Conservation (phyloP, 2,329 filamentous ascomycete species). For the Dendrostoma leiphaemia region DNA sequence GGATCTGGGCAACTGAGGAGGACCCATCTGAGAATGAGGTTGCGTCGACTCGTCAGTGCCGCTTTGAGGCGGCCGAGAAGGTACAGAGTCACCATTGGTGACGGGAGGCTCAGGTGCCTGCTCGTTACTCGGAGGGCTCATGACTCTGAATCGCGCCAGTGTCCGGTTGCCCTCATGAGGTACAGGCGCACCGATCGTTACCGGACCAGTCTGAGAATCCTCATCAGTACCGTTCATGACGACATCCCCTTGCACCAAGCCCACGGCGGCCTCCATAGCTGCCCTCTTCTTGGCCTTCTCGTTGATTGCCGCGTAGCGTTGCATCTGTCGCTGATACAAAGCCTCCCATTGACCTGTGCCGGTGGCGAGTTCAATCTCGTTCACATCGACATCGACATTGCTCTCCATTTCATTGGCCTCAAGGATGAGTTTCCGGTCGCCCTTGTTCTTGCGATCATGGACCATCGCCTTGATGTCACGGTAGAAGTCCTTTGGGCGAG, state of each 20-base stretch:
- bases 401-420: constrained; percentile 89
- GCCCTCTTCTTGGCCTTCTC: constrained; percentile 64
- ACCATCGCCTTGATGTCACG: constrained; percentile 81
- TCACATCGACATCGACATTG: constrained; percentile 93
- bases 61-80: constrained; percentile 51
- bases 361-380: constrained; percentile 68
- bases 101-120: constrained; percentile 41
- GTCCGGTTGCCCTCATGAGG: constrained; percentile 48
- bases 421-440: constrained; percentile 78
- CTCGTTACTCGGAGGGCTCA: constrained; percentile 60
- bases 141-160: constrained; percentile 53
- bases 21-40: constrained; percentile 49
- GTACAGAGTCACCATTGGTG: constrained; percentile 57
- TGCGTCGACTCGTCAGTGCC: constrained; percentile 49
- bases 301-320: constrained; percentile 57
- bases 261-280: constrained; percentile 55
- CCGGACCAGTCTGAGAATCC: constrained; percentile 35
- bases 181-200: constrained; percentile 64
- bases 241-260: constrained; percentile 37
- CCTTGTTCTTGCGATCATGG: constrained; percentile 78
- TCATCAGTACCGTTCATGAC: background rate
- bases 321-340: constrained; percentile 71
- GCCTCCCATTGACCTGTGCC: constrained; percentile 35
- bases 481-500: constrained; percentile 83
- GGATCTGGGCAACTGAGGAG: constrained; percentile 40